Percentiles rank a stretch among this genome's conserved stretches.
phyloP scores from a whole-genome alignment of 768 basidiomycete species.

The Tricholoma saponaceum region DNA sequence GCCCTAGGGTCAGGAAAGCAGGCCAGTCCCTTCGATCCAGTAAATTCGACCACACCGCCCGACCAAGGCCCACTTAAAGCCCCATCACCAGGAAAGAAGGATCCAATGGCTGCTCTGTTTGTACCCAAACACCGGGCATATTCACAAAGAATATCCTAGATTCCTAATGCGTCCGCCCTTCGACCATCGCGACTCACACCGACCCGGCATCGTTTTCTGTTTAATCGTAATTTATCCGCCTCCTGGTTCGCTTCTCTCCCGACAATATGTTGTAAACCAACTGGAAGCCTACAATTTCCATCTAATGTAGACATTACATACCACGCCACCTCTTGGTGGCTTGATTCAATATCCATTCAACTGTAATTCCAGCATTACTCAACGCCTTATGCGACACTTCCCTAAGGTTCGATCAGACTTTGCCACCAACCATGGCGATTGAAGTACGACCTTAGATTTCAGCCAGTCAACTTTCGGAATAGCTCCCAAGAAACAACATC shows the following conservation, averaged over 20 bases:
- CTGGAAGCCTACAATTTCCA: neutral
- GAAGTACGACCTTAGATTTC: too few species aligned
- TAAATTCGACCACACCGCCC: conserved; percentile 11
- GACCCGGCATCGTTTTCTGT: neutral
- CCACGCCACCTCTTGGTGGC: neutral
- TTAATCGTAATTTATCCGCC: neutral
- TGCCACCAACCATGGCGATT: too few species aligned
- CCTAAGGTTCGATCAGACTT: too few species aligned
- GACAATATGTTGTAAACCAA: neutral
- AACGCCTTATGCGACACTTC: too few species aligned
- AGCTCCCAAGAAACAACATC: too few species aligned
- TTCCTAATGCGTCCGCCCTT: neutral
- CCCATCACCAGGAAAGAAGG: conserved; percentile 46
- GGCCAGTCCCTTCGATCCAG: conserved; percentile 7
- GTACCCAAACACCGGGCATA: conserved; percentile 73
- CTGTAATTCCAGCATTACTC: neutral
- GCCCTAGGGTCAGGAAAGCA: conserved; percentile 3
- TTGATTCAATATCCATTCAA: neutral
- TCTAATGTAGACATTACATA: neutral
- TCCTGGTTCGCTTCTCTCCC: neutral
- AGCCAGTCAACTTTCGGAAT: too few species aligned
- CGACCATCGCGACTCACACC: neutral
- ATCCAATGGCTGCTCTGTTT: conserved; percentile 60
- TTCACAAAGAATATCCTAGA: conserved; percentile 35
- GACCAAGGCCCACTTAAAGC: conserved; percentile 32